Conservation (phyloP, 306 rosid species). For the Alnus rubra region DNA sequence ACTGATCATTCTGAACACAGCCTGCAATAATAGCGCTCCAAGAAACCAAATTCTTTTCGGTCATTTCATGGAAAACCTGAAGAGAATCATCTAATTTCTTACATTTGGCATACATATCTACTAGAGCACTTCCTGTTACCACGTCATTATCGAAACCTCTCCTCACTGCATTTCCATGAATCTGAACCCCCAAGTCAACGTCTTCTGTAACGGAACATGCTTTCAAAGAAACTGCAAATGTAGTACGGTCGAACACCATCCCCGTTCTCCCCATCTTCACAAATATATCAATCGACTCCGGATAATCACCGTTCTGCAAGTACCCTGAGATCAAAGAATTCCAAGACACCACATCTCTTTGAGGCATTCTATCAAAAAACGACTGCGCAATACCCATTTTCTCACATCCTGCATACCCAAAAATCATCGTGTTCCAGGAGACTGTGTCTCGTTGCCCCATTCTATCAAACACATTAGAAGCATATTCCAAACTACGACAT, state of each 20-base stretch:
- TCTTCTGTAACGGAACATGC: slow-evolving; percentile 60
- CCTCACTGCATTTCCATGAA: slow-evolving; percentile 63
- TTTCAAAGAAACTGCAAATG: slow-evolving; percentile 63
- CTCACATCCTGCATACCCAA: slow-evolving; percentile 58
- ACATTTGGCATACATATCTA: slow-evolving; percentile 81
- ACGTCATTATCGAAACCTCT: slow-evolving; percentile 63
- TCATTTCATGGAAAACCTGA: slow-evolving; percentile 53
- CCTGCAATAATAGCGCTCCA: slow-evolving; percentile 90
- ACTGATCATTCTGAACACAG: slow-evolving; percentile 63
- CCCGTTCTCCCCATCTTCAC: slow-evolving; percentile 46
- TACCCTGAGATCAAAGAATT: slow-evolving; percentile 76
- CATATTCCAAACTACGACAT: slow-evolving; percentile 48
- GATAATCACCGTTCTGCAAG: slow-evolving; percentile 41
- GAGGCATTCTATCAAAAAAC: slow-evolving; percentile 62
- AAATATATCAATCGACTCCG: slow-evolving; percentile 41
- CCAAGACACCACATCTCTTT: slow-evolving; percentile 80
- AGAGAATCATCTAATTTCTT: slow-evolving; percentile 48
- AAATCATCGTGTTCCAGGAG: slow-evolving; percentile 85
- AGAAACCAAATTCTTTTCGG: slow-evolving; percentile 66
- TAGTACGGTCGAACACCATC: slow-evolving; percentile 52
- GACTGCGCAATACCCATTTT: slow-evolving; percentile 47
- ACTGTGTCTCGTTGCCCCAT: slow-evolving; percentile 55
- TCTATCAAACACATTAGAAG: slow-evolving; percentile 57
- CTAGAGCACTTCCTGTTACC: slow-evolving; percentile 70
- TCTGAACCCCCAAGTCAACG: slow-evolving; percentile 55